Conservation (phyloP, 495 filamentous ascomycete genomes). For the Aspergillus mulundensis region DNA sequence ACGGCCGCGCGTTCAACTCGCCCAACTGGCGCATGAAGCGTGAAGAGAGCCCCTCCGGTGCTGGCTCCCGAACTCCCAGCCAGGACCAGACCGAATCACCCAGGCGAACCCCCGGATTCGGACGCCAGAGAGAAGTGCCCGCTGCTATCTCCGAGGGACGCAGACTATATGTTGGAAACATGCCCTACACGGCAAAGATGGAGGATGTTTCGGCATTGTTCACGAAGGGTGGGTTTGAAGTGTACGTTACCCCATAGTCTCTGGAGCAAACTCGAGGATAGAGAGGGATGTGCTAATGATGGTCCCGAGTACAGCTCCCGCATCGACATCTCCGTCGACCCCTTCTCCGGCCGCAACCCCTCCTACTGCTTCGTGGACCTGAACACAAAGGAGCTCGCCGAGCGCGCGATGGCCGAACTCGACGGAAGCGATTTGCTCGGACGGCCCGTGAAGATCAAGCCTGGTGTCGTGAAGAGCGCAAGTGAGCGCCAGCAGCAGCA, state of each 20-base stretch:
- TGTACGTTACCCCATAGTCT: slow-evolving; percentile 36
- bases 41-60: slow-evolving; percentile 24
- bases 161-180: slow-evolving; percentile 62
- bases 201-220: slow-evolving; percentile 59
- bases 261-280: too few species aligned
- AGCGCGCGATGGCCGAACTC: slow-evolving; percentile 51
- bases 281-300: too few species aligned
- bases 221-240: slow-evolving; percentile 38
- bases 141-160: slow-evolving; percentile 41
- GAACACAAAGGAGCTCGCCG: slow-evolving; percentile 49
- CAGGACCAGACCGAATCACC: slow-evolving; percentile 21
- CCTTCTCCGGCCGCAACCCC: slow-evolving; percentile 63
- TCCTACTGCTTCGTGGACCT: slow-evolving; percentile 72
- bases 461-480: slow-evolving; percentile 48
- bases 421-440: slow-evolving; percentile 51
- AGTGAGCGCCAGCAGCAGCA: slow-evolving; percentile 24
- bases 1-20: slow-evolving; percentile 45
- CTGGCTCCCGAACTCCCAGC: slow-evolving; percentile 10
- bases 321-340: slow-evolving; percentile 65
- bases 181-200: slow-evolving; percentile 60
- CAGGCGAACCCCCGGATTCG: slow-evolving; percentile 27
- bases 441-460: slow-evolving; percentile 57
- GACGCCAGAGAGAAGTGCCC: slow-evolving; percentile 34
- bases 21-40: slow-evolving; percentile 45
- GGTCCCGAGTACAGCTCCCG: slow-evolving; percentile 52